phyloP scores from a whole-genome alignment of 441 rosid species.

The Codiaeum variegatum region DNA sequence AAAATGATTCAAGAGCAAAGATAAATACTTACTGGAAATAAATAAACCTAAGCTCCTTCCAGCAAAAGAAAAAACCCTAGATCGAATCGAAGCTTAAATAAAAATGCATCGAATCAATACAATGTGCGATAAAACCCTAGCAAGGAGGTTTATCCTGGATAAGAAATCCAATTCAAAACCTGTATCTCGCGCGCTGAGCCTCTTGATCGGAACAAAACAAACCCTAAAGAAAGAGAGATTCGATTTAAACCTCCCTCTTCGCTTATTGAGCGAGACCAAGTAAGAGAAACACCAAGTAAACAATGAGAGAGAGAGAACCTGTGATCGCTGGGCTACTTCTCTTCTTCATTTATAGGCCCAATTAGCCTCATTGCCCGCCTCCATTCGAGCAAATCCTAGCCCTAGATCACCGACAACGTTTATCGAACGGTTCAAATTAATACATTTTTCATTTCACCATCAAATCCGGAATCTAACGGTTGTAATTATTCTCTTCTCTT shows the following conservation, averaged over 20 bases:
- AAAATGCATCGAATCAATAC: constrained; percentile 24
- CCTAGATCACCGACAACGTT: constrained; percentile 29
- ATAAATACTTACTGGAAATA: constrained; percentile 22
- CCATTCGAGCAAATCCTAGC: constrained; percentile 32
- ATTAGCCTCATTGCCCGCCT: constrained; percentile 28
- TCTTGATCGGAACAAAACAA: constrained; percentile 25
- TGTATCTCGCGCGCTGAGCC: constrained; percentile 40
- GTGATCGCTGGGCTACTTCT: constrained; percentile 21
- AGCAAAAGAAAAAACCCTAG: constrained; percentile 29
- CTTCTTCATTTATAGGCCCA: constrained; percentile 52
- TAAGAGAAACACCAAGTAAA: neutral
- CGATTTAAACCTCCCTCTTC: constrained; percentile 18
- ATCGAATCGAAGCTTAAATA: constrained; percentile 33
- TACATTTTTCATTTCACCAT: constrained; percentile 17
- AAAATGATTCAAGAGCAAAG: constrained; percentile 11
- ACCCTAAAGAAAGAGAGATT: constrained; percentile 19
- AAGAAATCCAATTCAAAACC: constrained; percentile 42
- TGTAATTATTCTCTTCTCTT: neutral
- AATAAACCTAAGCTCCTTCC: constrained; percentile 23
- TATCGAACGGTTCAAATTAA: constrained; percentile 20
- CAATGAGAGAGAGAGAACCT: constrained; percentile 20
- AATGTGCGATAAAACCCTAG: constrained; percentile 33
- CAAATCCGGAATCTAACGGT: constrained; percentile 30
- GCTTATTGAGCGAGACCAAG: neutral
- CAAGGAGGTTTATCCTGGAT: constrained; percentile 14